Evolutionary conservation across 2,329 filamentous ascomycete genomes (phyloP), one percentile per base, ranked within the genome.

Genomic region (Fusarium circinatum): DNA sequence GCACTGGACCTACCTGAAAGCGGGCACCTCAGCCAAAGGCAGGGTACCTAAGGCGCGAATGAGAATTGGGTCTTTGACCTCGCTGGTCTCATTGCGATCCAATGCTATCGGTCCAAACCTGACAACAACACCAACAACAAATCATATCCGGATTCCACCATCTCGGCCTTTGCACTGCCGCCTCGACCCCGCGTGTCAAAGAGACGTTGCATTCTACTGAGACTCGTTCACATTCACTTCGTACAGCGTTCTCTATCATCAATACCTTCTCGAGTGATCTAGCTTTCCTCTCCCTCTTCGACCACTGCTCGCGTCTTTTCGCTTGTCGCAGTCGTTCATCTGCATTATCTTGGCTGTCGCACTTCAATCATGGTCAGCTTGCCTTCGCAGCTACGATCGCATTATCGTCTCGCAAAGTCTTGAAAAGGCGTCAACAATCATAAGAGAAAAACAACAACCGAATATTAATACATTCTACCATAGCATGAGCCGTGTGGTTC

Each of bases 321-420:
- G 76, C 70, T 63, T 76, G 77, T 78, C 71, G 62, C 74, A 75
- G 55, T 68, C 56, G 48, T 63, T 62, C 62, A 61, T 70, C 67
- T 75, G 74, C 75, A 68, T 77, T 69, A 71, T 72, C 74, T 71
- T 66, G 62, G 68, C 65, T 70, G 65, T 75, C 70, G 64, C 64
- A 65, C 59, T 49, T 73, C 73, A 78, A 78, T 54, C 76, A 83
- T 83, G 81, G 77, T 77, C 78, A 81, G 75, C 71, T 78, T 75
- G 78, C 73, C 74, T 70, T 78, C 78, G 60, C 76, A 76, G 65
- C 73, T 78, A 71, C 77, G 74, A 62, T 73, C 76, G 64, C 77
- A 80, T 68, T 74, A 79, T 68, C 77, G 74, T 69, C 74, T 78
- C 65, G 74, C 78, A 64, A 81, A 81, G 56, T 81, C 80, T 54